A percentile compares a stretch with the other conserved stretches of the same genome.
Conservation (phyloP, 805 yeast genomes). For the Danielia reshetovae region DNA sequence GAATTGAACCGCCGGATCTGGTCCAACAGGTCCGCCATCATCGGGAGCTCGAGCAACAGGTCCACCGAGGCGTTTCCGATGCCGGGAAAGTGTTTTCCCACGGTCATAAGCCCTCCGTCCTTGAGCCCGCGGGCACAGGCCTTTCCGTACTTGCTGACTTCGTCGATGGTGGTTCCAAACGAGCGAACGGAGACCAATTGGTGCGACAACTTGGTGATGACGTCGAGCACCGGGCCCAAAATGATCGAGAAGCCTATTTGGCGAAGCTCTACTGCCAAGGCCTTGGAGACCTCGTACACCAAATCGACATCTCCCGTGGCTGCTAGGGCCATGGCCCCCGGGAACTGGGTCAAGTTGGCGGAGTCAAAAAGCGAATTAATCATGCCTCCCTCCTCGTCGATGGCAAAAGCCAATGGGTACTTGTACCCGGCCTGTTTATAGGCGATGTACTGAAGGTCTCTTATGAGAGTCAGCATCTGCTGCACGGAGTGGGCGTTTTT, state of each 20-base stretch:
- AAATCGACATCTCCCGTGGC: conserved; percentile 49
- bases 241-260: conserved; percentile 54
- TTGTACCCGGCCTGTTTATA: conserved; percentile 42
- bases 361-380: conserved; percentile 55
- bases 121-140: conserved; percentile 51
- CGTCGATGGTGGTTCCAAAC: conserved; percentile 58
- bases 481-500: conserved; percentile 49
- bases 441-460: conserved; percentile 54
- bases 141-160: conserved; percentile 50
- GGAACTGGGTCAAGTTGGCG: conserved; percentile 50
- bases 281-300: conserved; percentile 50
- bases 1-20: conserved; percentile 48
- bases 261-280: conserved; percentile 49
- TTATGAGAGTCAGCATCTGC: conserved; percentile 47
- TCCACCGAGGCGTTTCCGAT: conserved; percentile 60
- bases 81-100: conserved; percentile 68
- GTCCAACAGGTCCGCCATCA: conserved; percentile 52
- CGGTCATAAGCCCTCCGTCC: conserved; percentile 50
- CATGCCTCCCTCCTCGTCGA: conserved; percentile 66
- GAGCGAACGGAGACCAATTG: conserved; percentile 58
- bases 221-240: conserved; percentile 62
- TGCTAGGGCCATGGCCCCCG: conserved; percentile 62
- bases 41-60: conserved; percentile 52
- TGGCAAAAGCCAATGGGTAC: conserved; percentile 52
- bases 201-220: conserved; percentile 51